Evolutionary conservation across 2,329 filamentous ascomycete genomes (phyloP).

Genomic region (Plenodomus lindquistii): DNA sequence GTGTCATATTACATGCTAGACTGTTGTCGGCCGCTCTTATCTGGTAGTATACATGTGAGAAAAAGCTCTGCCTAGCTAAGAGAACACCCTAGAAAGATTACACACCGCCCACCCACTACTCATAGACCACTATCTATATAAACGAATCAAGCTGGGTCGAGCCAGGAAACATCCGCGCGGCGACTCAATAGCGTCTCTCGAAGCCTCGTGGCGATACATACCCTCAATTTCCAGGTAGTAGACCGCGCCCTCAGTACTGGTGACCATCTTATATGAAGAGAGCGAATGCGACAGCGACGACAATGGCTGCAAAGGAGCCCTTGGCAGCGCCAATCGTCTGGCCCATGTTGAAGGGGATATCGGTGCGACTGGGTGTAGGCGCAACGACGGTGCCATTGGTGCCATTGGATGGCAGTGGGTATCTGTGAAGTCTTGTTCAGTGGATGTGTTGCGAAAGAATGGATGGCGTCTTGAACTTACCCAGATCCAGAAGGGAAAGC

Average conservation of each 20-base stretch:
- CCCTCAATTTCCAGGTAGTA: conserved; percentile 6
- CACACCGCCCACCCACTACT: conserved; percentile 13
- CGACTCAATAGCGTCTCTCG: too few species aligned
- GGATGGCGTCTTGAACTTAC: conserved; percentile 13
- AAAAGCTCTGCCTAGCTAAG: conserved; percentile 27
- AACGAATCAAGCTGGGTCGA: conserved; percentile 15
- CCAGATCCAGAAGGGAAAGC: conserved; percentile 28
- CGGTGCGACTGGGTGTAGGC: conserved; percentile 30
- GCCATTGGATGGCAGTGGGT: conserved; percentile 18
- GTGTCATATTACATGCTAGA: conserved; percentile 32
- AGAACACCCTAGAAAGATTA: conserved; percentile 27
- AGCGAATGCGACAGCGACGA: conserved; percentile 32
- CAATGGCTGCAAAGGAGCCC: conserved; percentile 30
- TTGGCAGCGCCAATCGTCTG: conserved; percentile 24
- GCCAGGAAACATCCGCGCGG: conserved; percentile 18
- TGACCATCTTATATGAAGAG: conserved; percentile 24
- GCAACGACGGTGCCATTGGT: conserved; percentile 27
- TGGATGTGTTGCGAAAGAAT: not conserved
- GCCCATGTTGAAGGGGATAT: conserved; percentile 28
- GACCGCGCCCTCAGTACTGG: conserved; percentile 2
- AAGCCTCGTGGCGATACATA: too few species aligned
- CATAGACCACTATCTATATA: conserved; percentile 22
- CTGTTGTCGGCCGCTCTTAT: conserved; percentile 25
- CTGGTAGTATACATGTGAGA: conserved; percentile 35
- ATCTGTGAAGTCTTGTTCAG: conserved; percentile 8